phyloP scores from a whole-genome alignment of 75 land plant genomes.

The Chamaecyparis obtusa region DNA sequence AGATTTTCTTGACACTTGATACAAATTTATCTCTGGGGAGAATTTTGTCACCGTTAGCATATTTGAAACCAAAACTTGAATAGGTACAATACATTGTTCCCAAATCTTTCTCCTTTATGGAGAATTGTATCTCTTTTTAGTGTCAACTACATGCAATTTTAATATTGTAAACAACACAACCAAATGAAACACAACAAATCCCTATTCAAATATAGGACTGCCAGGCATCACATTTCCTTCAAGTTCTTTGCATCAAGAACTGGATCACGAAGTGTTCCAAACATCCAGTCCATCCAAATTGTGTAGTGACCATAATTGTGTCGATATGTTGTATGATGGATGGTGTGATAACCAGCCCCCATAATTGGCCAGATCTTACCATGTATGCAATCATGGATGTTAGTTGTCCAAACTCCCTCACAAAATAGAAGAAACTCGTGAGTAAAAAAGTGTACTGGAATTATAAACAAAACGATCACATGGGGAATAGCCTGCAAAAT shows the following conservation, averaged over 20 bases:
- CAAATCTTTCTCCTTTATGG: neutral
- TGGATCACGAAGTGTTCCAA: conserved; percentile 64
- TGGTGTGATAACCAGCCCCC: conserved; percentile 97
- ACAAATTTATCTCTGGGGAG: neutral
- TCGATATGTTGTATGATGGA: conserved; percentile 91
- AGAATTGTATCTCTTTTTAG: too few species aligned
- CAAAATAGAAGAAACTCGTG: conserved; percentile 69
- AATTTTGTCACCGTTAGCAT: neutral
- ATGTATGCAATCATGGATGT: conserved; percentile 95
- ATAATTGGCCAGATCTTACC: conserved; percentile 87
- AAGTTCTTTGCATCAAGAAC: neutral
- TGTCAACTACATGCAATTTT: neutral
- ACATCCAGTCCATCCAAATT: conserved; percentile 92
- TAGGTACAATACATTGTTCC: too few species aligned
- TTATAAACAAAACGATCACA: conserved; percentile 68
- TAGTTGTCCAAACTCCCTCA: conserved; percentile 91
- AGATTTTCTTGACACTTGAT: neutral
- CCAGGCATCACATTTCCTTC: neutral
- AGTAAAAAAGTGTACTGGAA: conserved; percentile 77
- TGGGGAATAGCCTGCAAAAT: conserved; percentile 90
- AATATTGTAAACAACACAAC: neutral
- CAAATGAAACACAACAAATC: neutral
- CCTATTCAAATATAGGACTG: neutral
- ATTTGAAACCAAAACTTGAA: neutral
- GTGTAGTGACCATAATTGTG: conserved; percentile 94